Evolutionary conservation across 306 rosid species (phyloP), one percentile per base, ranked within the genome.

Genomic region (Hippophae gyantsensis): DNA sequence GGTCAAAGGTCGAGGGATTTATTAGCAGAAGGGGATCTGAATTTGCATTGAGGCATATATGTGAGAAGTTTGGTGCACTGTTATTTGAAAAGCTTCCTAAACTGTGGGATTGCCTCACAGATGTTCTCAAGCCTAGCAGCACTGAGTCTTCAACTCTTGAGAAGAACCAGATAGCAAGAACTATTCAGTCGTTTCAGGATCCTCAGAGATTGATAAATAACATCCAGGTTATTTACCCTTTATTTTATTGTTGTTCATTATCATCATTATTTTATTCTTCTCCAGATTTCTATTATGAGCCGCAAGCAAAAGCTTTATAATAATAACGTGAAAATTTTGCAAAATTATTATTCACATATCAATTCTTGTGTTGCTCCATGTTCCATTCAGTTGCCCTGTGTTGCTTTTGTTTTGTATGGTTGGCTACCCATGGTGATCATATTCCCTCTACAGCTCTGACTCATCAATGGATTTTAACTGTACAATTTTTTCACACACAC

Each of bases 1-100:
- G 98, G 58, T 85, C 92, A 2, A 87, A 79, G 81, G 77, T 80
- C 55, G 96, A 92, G 71, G 98, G 98, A 57, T 85, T 92, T 67
- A 78, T 85, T 65, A 83, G 96, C 72, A 87, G 98, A 80, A 95
- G 98, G 44, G 98, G 98, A 25, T 78, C 98, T 79, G 98, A 92
- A 68, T 83, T 81, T 58, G 81, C 89, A 41, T 69, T 92, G 78
- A 85, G 71, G 93, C 83, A 77, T 85, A 80, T 92, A 46, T 87
- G 95, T 75, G 74, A 79, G 73, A 85, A 83, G 74, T 89, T 92
- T 55, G 86, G 96, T 63, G 72, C 71, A 48, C 84, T 74, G 52
- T 72, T 87, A 61, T 87, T 92, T 77, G 93, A 83, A 42, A 85
- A 80, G 75, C 88, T 92, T 88, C 96, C 98, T 51, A 92, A 88